phyloP scores from a whole-genome alignment of 495 filamentous ascomycete species.

The Tuber borchii region DNA sequence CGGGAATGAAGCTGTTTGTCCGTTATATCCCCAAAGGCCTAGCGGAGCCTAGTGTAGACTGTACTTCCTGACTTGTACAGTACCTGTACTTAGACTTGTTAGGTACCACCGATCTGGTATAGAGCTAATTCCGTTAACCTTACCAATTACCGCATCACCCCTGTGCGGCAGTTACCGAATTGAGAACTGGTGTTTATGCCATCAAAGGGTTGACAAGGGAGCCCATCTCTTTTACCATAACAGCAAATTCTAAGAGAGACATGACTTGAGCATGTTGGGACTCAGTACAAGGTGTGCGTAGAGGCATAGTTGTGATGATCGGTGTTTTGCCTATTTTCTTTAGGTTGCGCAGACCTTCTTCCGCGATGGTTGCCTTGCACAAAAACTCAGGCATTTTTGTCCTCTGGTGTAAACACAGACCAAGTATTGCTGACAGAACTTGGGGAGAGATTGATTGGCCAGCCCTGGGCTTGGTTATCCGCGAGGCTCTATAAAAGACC shows the following conservation, averaged over 20 bases:
- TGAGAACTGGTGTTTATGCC: neutral
- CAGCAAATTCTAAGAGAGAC: neutral
- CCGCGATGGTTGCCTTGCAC: neutral
- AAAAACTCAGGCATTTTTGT: neutral
- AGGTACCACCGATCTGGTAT: too few relatives aligned
- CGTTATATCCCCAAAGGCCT: too few relatives aligned
- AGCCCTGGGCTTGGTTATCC: too few relatives aligned
- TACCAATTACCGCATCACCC: too few relatives aligned
- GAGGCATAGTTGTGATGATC: neutral
- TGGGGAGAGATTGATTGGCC: neutral
- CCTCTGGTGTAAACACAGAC: too few relatives aligned
- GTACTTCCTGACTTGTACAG: too few relatives aligned
- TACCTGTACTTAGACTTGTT: too few relatives aligned
- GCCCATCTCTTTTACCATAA: neutral
- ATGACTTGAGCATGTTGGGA: neutral
- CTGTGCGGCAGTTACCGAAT: too few relatives aligned
- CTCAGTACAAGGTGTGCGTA: neutral
- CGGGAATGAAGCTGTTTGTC: too few relatives aligned
- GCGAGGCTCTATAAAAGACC: neutral
- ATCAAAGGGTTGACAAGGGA: neutral
- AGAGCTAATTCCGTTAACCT: too few relatives aligned
- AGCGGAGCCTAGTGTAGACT: too few relatives aligned
- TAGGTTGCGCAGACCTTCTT: neutral
- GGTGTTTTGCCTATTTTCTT: neutral
- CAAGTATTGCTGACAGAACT: too few relatives aligned